Conservation (phyloP, 495 filamentous ascomycete genomes). For the Jackrogersella minutella region DNA sequence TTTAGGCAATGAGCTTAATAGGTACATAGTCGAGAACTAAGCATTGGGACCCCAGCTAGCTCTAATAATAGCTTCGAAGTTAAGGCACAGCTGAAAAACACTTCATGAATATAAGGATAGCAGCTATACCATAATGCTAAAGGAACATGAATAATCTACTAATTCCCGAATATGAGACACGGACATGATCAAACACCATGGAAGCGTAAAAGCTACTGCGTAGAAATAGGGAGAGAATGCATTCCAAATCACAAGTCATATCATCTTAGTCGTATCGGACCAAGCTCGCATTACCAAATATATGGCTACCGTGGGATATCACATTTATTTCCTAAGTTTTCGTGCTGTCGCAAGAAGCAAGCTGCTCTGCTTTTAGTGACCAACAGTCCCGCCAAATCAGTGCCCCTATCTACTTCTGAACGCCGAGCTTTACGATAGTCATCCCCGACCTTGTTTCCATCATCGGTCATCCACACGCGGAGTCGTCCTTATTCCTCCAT, state of each 20-base stretch:
- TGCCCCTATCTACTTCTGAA: constrained; percentile 36
- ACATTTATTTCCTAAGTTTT: constrained; percentile 24
- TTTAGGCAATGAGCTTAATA: too few species aligned
- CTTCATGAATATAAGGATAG: too few species aligned
- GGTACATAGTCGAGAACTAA: too few species aligned
- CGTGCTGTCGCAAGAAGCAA: constrained; percentile 4
- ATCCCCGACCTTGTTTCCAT: constrained; percentile 11
- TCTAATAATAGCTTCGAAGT: too few species aligned
- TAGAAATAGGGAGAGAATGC: neutral
- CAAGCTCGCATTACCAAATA: neutral
- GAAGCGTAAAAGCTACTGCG: too few species aligned
- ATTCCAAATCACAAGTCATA: neutral
- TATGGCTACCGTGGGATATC: constrained; percentile 23
- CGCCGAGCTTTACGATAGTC: constrained; percentile 34
- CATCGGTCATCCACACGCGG: neutral
- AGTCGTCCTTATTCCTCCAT: constrained; percentile 78
- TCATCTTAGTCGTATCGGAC: neutral
- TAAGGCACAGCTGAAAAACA: too few species aligned
- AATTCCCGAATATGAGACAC: too few species aligned
- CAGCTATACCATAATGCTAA: too few species aligned
- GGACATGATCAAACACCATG: too few species aligned
- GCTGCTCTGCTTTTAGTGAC: constrained; percentile 23
- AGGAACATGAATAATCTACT: too few species aligned
- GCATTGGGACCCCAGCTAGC: too few species aligned
- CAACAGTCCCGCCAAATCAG: constrained; percentile 23